Evolutionary conservation across 2,329 filamentous ascomycete species (phyloP).

Genomic region (Chaetomiaceae sp.): DNA sequence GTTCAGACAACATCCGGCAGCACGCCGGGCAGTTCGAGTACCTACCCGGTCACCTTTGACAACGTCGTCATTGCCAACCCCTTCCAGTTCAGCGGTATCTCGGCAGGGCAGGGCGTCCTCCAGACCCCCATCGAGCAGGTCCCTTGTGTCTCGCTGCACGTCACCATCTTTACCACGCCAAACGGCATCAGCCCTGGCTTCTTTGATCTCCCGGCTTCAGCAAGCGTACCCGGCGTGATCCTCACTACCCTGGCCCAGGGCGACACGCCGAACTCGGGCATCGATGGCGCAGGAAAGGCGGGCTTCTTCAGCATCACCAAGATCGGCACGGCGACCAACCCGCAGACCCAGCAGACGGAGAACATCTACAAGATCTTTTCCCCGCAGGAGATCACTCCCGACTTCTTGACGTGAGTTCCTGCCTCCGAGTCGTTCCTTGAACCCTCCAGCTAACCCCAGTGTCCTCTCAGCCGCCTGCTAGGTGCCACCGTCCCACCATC

Average conservation of each 20-base stretch:
- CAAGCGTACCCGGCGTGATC: constrained; percentile 64
- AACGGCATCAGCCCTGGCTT: constrained; percentile 64
- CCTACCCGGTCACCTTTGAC: constrained; percentile 60
- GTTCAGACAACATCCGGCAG: constrained; percentile 36
- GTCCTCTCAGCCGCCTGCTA: background rate
- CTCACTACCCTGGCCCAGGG: constrained; percentile 72
- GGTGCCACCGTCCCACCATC: background rate
- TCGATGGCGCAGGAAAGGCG: constrained; percentile 62
- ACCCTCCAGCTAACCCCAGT: background rate
- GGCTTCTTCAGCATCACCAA: constrained; percentile 86
- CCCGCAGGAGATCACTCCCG: constrained; percentile 46
- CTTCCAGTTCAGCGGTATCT: constrained; percentile 73
- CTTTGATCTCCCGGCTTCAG: constrained; percentile 62
- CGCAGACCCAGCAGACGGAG: constrained; percentile 49
- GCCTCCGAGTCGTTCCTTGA: no score
- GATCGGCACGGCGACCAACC: constrained; percentile 60
- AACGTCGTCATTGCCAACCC: constrained; percentile 79
- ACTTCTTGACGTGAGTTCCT: constrained; percentile 44
- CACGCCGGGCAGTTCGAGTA: constrained; percentile 27
- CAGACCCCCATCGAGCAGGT: constrained; percentile 68
- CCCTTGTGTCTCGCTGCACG: constrained; percentile 82
- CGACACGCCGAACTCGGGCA: constrained; percentile 47
- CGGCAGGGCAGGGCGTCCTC: constrained; percentile 59
- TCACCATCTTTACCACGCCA: constrained; percentile 82
- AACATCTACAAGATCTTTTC: constrained; percentile 65